Conservation (phyloP, 345 rosid species). For the sweet orange (Citrus sinensis) region DNA sequence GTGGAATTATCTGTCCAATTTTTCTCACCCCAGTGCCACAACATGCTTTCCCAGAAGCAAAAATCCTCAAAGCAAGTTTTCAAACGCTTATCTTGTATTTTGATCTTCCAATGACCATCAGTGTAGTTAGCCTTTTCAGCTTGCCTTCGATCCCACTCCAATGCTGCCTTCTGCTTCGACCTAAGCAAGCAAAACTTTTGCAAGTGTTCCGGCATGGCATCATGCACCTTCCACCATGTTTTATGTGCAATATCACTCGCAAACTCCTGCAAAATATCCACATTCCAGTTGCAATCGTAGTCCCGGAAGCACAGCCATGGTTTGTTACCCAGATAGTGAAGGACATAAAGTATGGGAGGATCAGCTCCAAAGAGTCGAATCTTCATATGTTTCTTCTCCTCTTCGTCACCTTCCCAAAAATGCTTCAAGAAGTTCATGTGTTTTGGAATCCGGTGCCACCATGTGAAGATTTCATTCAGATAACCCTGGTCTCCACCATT, state of each 20-base stretch:
- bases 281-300: conserved; percentile 97
- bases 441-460: conserved; percentile 96
- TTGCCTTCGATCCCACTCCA: conserved; percentile 86
- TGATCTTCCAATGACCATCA: conserved; percentile 83
- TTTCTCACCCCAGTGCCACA: conserved; percentile 89
- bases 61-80: conserved; percentile 65
- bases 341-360: conserved; percentile 79
- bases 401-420: conserved; percentile 88
- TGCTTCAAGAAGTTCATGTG: conserved; percentile 95
- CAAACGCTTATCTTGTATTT: conserved; percentile 64
- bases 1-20: conserved; percentile 65
- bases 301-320: conserved; percentile 93
- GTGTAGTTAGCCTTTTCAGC: conserved; percentile 73
- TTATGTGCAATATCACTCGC: conserved; percentile 78
- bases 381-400: conserved; percentile 69
- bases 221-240: conserved; percentile 89
- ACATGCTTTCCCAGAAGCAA: conserved; percentile 88
- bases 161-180: conserved; percentile 78
- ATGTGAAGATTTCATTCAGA: conserved; percentile 85
- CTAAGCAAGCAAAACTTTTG: conserved; percentile 70
- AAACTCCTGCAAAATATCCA: conserved; percentile 67
- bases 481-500: conserved; percentile 96
- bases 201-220: conserved; percentile 69
- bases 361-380: conserved; percentile 66
- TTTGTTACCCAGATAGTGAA: conserved; percentile 79